Evolutionary conservation across 2,329 filamentous ascomycete genomes (phyloP), one percentile per base, ranked within the genome.

Genomic region (Xylariaceae sp.): DNA sequence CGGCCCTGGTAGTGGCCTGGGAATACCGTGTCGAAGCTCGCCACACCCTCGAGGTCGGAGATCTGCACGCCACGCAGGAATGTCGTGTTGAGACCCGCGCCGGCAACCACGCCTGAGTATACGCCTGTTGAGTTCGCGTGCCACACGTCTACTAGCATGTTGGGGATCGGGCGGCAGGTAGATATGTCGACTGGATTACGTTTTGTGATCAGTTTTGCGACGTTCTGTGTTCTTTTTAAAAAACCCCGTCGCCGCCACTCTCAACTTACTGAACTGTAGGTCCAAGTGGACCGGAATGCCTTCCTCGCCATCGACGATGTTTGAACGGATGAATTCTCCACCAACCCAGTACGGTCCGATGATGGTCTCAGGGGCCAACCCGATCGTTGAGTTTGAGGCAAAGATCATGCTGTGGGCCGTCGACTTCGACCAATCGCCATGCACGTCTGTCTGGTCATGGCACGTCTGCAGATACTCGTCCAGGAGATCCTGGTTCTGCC

Each of bases 1-100:
- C 61, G 59, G n/a, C 66, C 57, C 23, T 53, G 53, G 51, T 71
- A 71, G 53, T 71, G 67, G 3, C 68, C 68, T 0, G 67, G 67
- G 54, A 70, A 68, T 33, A 65, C 44, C 2, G 63, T 57, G 31
- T 63, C 52, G 46, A 71, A 70, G 30, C 62, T 56, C 4, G 61
- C 60, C 2, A 69, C 61, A 28, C 69, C 69, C 2, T 65, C 55
- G 0, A 38, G 21, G 48, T 70, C 60, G 21, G 62, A 66, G 32
- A 59, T 43, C 47, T 70, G 67, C 36, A 70, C 57, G 16, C 67
- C 68, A 13, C 68, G 67, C 14, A 69, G 55, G 49, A 61, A 67
- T 9, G 66, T 70, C 2, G 52, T 55, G 52, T 70, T 54, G 5
- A 70, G 50, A 33, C 66, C 66, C 31, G 47, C 44, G 1, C 54